Evolutionary conservation across 1,284 basidiomycete species (phyloP).

Genomic region (Marasmius tenuissimus): DNA sequence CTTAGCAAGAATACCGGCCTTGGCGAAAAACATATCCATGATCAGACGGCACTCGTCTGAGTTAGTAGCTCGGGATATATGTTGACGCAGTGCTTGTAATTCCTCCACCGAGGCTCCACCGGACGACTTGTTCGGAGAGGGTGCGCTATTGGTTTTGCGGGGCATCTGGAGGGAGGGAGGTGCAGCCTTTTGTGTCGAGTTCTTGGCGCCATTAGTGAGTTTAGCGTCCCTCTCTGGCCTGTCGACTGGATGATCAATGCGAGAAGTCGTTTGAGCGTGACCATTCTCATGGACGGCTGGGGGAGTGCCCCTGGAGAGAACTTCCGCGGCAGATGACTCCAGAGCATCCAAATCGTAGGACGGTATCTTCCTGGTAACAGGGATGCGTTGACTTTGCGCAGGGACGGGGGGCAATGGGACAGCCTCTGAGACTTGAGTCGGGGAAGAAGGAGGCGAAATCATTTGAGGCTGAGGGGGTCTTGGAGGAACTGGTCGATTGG

Average conservation of each 20-base stretch:
- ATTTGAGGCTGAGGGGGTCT: constrained; percentile 39
- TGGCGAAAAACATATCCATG: constrained; percentile 76
- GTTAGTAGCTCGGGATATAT: constrained; percentile 70
- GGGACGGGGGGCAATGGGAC: constrained; percentile 5
- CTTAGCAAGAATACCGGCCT: constrained; percentile 48
- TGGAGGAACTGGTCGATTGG: constrained; percentile 57
- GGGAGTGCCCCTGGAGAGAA: neutral
- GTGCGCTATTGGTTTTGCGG: neutral
- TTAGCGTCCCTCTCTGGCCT: neutral
- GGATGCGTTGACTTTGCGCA: constrained; percentile 11
- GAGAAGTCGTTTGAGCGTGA: neutral
- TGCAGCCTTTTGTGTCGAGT: neutral
- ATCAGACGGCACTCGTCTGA: constrained; percentile 84
- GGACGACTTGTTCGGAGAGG: neutral
- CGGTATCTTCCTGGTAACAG: neutral
- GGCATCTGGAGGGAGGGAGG: constrained; percentile 15
- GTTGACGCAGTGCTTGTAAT: constrained; percentile 64
- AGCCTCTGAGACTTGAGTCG: constrained; percentile 26
- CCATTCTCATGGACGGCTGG: neutral
- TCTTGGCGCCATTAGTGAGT: neutral
- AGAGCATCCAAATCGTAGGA: neutral
- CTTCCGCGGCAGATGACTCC: neutral
- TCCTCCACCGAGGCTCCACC: constrained; percentile 32
- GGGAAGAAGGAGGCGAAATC: constrained; percentile 43
- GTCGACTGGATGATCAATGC: neutral